Percentiles rank a stretch among this genome's conserved stretches.
These are phyloP conservation scores for Cystofilobasidium ferigula DNA, from an alignment of 768 basidiomycete genomes.

Conservation along the genomic window DNA sequence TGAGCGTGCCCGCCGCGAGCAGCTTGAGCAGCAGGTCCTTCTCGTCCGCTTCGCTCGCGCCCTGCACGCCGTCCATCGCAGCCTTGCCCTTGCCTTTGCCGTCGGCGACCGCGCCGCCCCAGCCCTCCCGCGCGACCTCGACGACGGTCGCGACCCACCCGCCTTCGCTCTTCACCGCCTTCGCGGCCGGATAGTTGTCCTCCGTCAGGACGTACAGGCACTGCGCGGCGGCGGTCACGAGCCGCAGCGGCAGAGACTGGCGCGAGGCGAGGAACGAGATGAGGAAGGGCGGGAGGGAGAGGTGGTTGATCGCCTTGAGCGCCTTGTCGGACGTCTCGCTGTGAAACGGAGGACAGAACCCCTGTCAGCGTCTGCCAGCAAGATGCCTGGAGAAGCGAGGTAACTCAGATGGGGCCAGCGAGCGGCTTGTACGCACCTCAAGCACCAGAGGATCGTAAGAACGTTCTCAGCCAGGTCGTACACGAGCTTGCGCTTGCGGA, in stretches of 20 bases:
- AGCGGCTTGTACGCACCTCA: slow-evolving; percentile 92
- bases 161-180: slow-evolving; percentile 45
- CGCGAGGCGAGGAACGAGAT: slow-evolving; percentile 75
- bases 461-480: slow-evolving; percentile 85
- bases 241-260: slow-evolving; percentile 55
- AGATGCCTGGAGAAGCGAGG: not conserved
- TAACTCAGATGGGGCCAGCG: not conserved
- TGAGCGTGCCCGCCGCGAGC: slow-evolving; percentile 53
- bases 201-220: slow-evolving; percentile 86
- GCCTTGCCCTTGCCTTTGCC: slow-evolving; percentile 33
- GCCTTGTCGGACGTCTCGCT: slow-evolving; percentile 92
- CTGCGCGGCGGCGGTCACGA: slow-evolving; percentile 71
- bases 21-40: slow-evolving; percentile 50
- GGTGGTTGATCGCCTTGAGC: slow-evolving; percentile 69
- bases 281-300: slow-evolving; percentile 67
- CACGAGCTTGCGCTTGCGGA: slow-evolving; percentile 54
- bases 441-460: slow-evolving; percentile 84
- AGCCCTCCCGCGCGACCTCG: slow-evolving; percentile 33
- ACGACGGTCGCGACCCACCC: slow-evolving; percentile 41
- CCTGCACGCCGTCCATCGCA: slow-evolving; percentile 8
- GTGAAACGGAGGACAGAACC: slow-evolving; percentile 18
- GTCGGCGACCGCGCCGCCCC: slow-evolving; percentile 23
- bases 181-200: slow-evolving; percentile 66
- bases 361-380: slow-evolving; percentile 27
- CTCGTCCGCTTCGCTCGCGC: slow-evolving; percentile 36